Percentiles rank a stretch among this genome's conserved stretches.
Evolutionary conservation across 768 basidiomycete species (phyloP).

Genomic region (Obba rivulosa): DNA sequence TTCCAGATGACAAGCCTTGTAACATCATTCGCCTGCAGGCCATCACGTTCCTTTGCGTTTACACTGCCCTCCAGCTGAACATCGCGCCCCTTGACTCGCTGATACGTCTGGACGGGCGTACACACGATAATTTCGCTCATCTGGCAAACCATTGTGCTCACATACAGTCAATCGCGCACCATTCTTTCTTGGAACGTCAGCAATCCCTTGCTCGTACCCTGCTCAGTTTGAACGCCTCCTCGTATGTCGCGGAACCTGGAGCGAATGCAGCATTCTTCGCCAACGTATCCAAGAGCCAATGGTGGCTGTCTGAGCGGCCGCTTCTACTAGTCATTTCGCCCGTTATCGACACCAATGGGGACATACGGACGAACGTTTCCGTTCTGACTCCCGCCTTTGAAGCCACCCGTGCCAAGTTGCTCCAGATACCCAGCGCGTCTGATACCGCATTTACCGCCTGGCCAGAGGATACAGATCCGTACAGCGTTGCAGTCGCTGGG

Average conservation of each 20-base stretch:
- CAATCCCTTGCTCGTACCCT: constrained; percentile 45
- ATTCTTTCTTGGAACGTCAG: constrained; percentile 52
- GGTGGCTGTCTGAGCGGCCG: constrained; percentile 77
- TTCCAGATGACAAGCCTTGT: no score
- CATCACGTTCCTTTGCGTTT: no score
- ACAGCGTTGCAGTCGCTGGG: constrained; percentile 37
- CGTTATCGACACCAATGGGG: constrained; percentile 13
- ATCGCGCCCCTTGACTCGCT: no score
- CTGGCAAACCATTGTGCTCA: constrained; percentile 40
- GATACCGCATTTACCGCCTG: constrained; percentile 45
- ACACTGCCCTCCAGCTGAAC: no score
- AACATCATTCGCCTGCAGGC: no score
- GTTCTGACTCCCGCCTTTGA: constrained; percentile 79
- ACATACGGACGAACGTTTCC: constrained; percentile 37
- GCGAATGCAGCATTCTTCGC: constrained; percentile 66
- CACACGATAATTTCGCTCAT: constrained; percentile 16
- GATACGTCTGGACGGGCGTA: no score
- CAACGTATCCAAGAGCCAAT: constrained; percentile 58
- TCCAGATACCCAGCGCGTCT: constrained; percentile 46
- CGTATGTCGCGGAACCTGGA: constrained; percentile 79
- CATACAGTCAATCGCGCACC: constrained; percentile 39
- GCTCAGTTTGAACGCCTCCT: constrained; percentile 45
- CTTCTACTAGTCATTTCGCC: constrained; percentile 64
- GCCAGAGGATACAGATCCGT: constrained; percentile 69
- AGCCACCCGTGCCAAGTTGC: constrained; percentile 56